Evolutionary conservation across 345 rosid species (phyloP), one percentile per base, ranked within the genome.

Genomic region (Leavenworthia alabamica): DNA sequence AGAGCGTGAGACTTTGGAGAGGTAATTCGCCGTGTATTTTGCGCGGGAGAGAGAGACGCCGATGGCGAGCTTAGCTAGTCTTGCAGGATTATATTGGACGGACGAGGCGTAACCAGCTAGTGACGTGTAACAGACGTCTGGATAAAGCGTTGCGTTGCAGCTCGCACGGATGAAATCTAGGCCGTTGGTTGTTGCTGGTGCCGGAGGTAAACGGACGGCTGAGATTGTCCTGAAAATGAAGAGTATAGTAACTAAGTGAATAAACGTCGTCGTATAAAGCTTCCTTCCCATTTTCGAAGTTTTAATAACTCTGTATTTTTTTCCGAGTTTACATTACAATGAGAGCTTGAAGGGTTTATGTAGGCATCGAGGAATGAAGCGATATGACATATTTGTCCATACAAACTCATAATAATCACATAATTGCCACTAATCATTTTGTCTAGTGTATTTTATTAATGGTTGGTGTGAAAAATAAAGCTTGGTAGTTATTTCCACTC

Each of bases 81-180:
- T 79, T 15, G 76, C 77, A 0, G 92, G 90, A 41, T 76, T 76
- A 22, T 78, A 60, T 19, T 77, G 77, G 20, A 88, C 70, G 33
- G 82, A 33, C 49, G 61, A 56, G 66, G 96, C 79, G 68, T 86
- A 86, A 72, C 80, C 81, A 26, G 73, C 55, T 41, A 91, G 75
- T n/a, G 95, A 79, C 53, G 78, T 36, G 74, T 52, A 88, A 81
- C 98, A 91, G 27, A 91, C 40, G 51, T 88, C 88, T 0, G 91
- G 96, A 80, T 91, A 91, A 4, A 86, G 72, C 22, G 98, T 91
- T 11, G 80, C 71, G 74, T 68, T 72, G 83, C 97, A 90, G 79
- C 83, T 83, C 11, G 79, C 31, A 0, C 82, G 93, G 81, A 90
- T 83, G 82, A 80, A 91, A n/a, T 81, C 88, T 2, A 76, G 35